These are phyloP conservation scores for Sideroxylon spinosum DNA, from an alignment of 179 eudicot species.

Conservation along the genomic window DNA sequence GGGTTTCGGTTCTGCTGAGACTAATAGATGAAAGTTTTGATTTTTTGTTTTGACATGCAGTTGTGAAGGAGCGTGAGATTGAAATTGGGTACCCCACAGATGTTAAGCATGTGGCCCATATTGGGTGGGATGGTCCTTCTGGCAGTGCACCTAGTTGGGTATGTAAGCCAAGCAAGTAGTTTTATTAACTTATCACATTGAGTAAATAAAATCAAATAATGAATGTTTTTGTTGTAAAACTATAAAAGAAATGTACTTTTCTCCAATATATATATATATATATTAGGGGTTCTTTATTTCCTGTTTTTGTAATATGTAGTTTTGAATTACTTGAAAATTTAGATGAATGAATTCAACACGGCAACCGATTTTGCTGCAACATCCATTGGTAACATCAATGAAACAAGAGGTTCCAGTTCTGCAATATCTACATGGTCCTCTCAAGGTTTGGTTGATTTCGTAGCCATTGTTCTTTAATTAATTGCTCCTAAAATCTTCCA, in stretches of 20 bases:
- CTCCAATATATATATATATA: too few species aligned
- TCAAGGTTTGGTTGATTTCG: slow-evolving; percentile 46
- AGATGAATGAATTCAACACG: slow-evolving; percentile 81
- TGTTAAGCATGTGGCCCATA: slow-evolving; percentile 89
- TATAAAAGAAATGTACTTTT: too few species aligned
- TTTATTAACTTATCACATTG: background rate
- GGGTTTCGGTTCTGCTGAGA: background rate
- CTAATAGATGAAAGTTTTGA: background rate
- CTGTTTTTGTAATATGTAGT: background rate
- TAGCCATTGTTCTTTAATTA: background rate
- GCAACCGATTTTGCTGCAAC: slow-evolving; percentile 53
- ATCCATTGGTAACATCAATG: slow-evolving; percentile 51
- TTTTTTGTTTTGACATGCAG: slow-evolving; percentile 22
- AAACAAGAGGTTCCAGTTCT: slow-evolving; percentile 45
- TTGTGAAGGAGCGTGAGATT: slow-evolving; percentile 60
- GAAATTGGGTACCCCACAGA: slow-evolving; percentile 88
- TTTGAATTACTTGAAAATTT: slow-evolving; percentile 10
- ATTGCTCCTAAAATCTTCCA: background rate
- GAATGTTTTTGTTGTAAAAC: too few species aligned
- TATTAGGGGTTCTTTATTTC: background rate
- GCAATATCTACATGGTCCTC: slow-evolving; percentile 62
- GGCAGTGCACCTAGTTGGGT: slow-evolving; percentile 77
- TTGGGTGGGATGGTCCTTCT: slow-evolving; percentile 79
- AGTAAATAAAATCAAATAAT: too few species aligned
- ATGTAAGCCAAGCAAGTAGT: slow-evolving; percentile 13